Evolutionary conservation across 306 rosid genomes (phyloP).

Genomic region (Pueraria montana): DNA sequence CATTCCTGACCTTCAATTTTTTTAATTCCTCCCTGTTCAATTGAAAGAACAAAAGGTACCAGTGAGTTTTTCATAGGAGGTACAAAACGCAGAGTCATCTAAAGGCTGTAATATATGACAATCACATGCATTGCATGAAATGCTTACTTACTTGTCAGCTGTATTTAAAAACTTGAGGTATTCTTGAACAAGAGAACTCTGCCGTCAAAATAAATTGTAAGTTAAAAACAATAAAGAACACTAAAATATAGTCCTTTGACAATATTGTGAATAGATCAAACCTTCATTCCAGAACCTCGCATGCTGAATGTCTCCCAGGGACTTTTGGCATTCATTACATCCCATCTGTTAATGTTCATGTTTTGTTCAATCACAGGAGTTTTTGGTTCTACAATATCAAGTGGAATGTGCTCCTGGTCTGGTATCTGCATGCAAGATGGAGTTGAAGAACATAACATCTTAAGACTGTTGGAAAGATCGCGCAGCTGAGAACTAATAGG

Average conservation of each 20-base stretch:
- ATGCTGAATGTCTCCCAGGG: conserved; percentile 76
- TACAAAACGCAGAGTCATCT: not conserved
- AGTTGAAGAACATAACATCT: conserved; percentile 58
- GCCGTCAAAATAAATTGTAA: conserved; percentile 41
- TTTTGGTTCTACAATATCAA: conserved; percentile 60
- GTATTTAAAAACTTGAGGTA: conserved; percentile 75
- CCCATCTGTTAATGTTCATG: conserved; percentile 48
- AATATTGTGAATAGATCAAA: conserved; percentile 40
- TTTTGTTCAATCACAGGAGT: conserved; percentile 63
- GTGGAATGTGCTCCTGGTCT: conserved; percentile 41
- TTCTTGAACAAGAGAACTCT: conserved; percentile 73
- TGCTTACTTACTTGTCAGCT: conserved; percentile 76
- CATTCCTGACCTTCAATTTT: conserved; percentile 65
- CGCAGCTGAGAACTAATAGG: conserved; percentile 79
- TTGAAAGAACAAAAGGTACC: not conserved
- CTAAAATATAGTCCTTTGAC: not conserved
- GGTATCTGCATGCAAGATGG: conserved; percentile 50
- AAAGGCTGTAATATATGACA: not conserved
- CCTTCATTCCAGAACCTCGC: conserved; percentile 78
- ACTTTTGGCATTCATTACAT: conserved; percentile 55
- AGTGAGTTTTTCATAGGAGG: conserved; percentile 35
- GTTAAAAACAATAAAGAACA: conserved; percentile 27
- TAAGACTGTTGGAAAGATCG: conserved; percentile 67
- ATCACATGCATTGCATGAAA: not conserved
- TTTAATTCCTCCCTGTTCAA: conserved; percentile 77